Conservation (phyloP, 768 basidiomycete species). For the button mushroom (Agaricus bisporus) region DNA sequence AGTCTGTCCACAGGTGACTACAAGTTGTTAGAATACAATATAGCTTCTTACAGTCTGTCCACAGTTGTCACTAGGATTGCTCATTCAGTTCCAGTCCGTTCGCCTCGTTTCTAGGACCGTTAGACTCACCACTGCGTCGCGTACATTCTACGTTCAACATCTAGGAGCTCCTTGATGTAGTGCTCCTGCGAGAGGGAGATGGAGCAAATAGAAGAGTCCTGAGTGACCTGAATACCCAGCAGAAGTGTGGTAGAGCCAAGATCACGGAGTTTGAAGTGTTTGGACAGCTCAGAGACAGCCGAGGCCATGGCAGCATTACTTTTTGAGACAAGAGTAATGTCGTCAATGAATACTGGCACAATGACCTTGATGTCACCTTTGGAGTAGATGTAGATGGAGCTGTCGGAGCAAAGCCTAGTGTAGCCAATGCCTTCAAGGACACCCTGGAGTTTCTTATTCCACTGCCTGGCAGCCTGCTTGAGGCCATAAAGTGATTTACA, state of each 20-base stretch:
- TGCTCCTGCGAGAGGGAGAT: slow-evolving; percentile 19
- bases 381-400: slow-evolving; percentile 18
- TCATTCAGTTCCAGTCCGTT: no score
- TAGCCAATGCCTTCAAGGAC: slow-evolving; percentile 20
- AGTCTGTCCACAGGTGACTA: no score
- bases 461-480: slow-evolving; percentile 30
- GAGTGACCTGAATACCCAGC: slow-evolving; percentile 18
- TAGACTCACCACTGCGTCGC: no score
- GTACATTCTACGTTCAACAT: no score
- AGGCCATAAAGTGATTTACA: slow-evolving; percentile 36
- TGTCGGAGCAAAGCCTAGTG: slow-evolving; percentile 16
- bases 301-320: background rate
- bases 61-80: no score
- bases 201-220: slow-evolving; percentile 13
- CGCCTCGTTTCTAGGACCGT: no score
- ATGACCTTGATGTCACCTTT: slow-evolving; percentile 15
- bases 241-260: slow-evolving; percentile 14
- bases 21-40: no score
- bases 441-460: slow-evolving; percentile 27
- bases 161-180: slow-evolving; percentile 19
- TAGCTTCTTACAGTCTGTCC: no score
- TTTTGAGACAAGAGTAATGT: slow-evolving; percentile 16
- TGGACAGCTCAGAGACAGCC: slow-evolving; percentile 9
- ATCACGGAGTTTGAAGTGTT: slow-evolving; percentile 13
- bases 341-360: slow-evolving; percentile 25